Evolutionary conservation across 2,329 filamentous ascomycete species (phyloP).

Genomic region (Nemania abortiva): DNA sequence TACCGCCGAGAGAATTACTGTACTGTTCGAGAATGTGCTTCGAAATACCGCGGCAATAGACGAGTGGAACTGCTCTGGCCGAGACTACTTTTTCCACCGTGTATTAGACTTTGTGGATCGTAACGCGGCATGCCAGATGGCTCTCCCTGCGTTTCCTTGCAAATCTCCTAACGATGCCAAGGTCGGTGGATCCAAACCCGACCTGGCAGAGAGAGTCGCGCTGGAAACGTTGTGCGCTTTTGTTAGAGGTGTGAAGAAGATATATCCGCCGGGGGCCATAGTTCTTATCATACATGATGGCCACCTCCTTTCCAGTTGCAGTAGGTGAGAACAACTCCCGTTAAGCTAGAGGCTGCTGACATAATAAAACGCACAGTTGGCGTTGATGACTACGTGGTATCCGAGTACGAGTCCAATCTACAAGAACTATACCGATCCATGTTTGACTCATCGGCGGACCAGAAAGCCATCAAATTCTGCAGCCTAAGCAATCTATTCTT

Average conservation of each 20-base stretch:
- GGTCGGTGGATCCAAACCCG: constrained; percentile 50
- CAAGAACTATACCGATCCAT: constrained; percentile 45
- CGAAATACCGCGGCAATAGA: constrained; percentile 44
- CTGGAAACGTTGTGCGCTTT: constrained; percentile 51
- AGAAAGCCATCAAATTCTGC: constrained; percentile 17
- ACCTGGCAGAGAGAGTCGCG: constrained; percentile 53
- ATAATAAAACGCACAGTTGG: constrained; percentile 49
- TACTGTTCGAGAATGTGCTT: constrained; percentile 46
- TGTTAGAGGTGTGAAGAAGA: constrained; percentile 45
- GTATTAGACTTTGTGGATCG: constrained; percentile 45
- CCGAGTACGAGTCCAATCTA: constrained; percentile 45
- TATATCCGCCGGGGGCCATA: constrained; percentile 52
- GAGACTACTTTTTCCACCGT: constrained; percentile 40
- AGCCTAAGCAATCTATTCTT: constrained; percentile 51
- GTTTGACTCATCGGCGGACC: constrained; percentile 9
- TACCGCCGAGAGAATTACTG: constrained; percentile 26
- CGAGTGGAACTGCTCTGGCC: constrained; percentile 43
- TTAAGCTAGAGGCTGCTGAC: constrained; percentile 7
- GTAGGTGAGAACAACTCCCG: constrained; percentile 39
- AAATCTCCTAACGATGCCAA: constrained; percentile 55
- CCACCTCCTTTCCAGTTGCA: constrained; percentile 58
- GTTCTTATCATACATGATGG: constrained; percentile 57
- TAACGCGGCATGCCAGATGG: constrained; percentile 45
- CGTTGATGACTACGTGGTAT: constrained; percentile 57
- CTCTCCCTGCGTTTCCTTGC: constrained; percentile 56